Percentiles rank a stretch among this genome's conserved stretches.
phyloP scores from a whole-genome alignment of 73 alveolate genomes.

The Paramecium pentaurelia region DNA sequence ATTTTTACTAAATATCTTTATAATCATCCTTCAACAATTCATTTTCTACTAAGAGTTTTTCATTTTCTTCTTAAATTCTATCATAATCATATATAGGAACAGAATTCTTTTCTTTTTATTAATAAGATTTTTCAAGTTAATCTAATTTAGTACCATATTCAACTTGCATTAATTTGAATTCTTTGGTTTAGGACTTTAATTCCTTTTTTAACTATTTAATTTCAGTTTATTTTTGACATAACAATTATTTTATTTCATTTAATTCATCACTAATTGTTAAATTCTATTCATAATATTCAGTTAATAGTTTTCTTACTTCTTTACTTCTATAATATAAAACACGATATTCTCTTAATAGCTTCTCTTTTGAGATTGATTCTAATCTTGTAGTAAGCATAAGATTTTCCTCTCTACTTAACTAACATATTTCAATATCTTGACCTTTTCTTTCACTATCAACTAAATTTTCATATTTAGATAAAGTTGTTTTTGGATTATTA shows the following conservation, averaged over 20 bases:
- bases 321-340: constrained; percentile 13
- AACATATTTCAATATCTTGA: not conserved
- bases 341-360: not conserved
- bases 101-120: not conserved
- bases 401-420: constrained; percentile 24
- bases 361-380: not conserved
- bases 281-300: constrained; percentile 16
- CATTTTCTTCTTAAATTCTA: not conserved
- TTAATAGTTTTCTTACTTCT: constrained; percentile 16
- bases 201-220: not conserved
- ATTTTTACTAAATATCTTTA: not conserved
- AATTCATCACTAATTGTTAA: not conserved
- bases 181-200: not conserved
- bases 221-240: not conserved
- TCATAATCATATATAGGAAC: constrained; percentile 1
- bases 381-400: not conserved
- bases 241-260: not conserved
- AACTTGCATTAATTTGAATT: not conserved
- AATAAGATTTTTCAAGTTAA: not conserved
- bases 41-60: not conserved
- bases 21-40: not conserved
- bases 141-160: not conserved
- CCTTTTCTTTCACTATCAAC: not conserved
- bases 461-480: not conserved
- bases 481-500: not conserved